Evolutionary conservation across 805 yeast genomes (phyloP), one percentile per base, ranked within the genome.

Genomic region (Kuraishia molischiana): DNA sequence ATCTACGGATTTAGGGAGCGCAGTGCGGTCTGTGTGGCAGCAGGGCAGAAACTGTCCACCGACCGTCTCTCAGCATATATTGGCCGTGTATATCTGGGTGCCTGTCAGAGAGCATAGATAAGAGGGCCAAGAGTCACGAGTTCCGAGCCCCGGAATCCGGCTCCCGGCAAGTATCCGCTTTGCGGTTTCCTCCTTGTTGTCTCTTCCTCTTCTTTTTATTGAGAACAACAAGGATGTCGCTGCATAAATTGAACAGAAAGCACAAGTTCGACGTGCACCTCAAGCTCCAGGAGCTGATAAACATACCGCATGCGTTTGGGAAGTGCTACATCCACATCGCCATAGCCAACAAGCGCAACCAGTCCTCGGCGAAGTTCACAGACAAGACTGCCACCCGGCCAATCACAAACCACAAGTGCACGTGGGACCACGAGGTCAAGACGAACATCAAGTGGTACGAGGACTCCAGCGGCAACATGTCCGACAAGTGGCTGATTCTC

Each of bases 281-380:
- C 21, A 56, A 68, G 14, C 68, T 87, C 35, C 70, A 73, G 39
- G 94, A 85, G 44, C 62, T 90, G 34, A 69, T 79, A n/a, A 89
- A 89, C 50, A 72, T 90, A 21, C 97, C 97, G 2, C 87, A 84
- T 46, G 66, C 80, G 1, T 63, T 77, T 3, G 95, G 95, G 0
- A 53, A 63, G 28, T 77, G 90, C 47, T 77, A 57, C 44, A 72
- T 86, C 15, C 76, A 78, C 41, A 34, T 50, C 8, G 42, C 50
- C 2, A 35, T 56, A 4, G 24, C 51, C 1, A 51, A 47, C 21
- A 37, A 40, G 8, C 15, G 32, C 4, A 11, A 20, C 13, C 45
- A 43, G 20, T 35, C 32, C 22, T 21, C 36, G 15, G 32, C 29
- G 24, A 28, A 35, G 40, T 26, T 43, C 31, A 56, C 61, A 21